These are phyloP conservation scores for Nymphaea thermarum DNA, from an alignment of 164 flowering plant species.

Conservation along the genomic window DNA sequence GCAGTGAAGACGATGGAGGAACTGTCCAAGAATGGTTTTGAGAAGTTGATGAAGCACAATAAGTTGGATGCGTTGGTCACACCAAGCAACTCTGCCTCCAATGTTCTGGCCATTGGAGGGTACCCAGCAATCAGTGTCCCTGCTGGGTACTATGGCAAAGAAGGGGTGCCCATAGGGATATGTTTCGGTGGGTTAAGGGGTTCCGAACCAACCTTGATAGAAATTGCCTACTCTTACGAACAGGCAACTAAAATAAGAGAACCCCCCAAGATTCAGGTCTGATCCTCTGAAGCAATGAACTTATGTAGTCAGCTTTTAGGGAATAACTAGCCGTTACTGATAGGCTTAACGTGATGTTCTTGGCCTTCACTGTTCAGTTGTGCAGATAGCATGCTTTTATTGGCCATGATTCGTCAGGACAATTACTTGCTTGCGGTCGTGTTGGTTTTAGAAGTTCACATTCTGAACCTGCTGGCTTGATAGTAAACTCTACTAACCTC, in stretches of 20 bases:
- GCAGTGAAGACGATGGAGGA: constrained; percentile 15
- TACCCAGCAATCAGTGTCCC: constrained; percentile 45
- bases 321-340: too few relatives aligned
- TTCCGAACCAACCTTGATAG: constrained; percentile 32
- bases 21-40: constrained; percentile 21
- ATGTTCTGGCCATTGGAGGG: constrained; percentile 36
- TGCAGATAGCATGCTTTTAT: too few relatives aligned
- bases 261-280: constrained; percentile 17
- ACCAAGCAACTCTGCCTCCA: not conserved
- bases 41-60: constrained; percentile 31
- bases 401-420: too few relatives aligned
- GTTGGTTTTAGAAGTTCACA: too few relatives aligned
- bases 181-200: constrained; percentile 40
- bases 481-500: too few relatives aligned
- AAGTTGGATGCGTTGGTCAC: constrained; percentile 40
- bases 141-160: constrained; percentile 25
- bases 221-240: constrained; percentile 47
- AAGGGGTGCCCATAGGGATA: constrained; percentile 40
- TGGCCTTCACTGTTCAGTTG: too few relatives aligned
- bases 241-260: constrained; percentile 36
- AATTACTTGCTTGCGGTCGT: too few relatives aligned
- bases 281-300: too few relatives aligned
- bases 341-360: too few relatives aligned
- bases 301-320: too few relatives aligned
- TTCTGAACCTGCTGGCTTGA: too few relatives aligned